These are phyloP conservation scores for Austroboletus eburneus DNA, from an alignment of 768 basidiomycete genomes.

Conservation along the genomic window DNA sequence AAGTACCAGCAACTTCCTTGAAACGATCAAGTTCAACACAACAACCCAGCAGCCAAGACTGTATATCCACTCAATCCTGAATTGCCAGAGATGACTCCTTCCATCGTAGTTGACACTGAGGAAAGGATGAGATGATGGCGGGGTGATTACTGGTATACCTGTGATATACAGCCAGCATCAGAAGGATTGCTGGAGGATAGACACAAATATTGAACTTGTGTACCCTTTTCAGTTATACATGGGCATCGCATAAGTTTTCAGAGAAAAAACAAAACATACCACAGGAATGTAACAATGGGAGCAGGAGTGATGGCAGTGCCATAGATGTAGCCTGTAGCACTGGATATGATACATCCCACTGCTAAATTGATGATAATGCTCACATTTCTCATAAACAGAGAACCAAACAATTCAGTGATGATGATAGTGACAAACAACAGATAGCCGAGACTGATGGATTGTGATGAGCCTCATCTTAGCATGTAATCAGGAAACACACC, in stretches of 20 bases:
- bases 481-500: background rate
- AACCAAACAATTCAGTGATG: constrained; percentile 77
- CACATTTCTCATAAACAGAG: constrained; percentile 79
- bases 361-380: constrained; percentile 71
- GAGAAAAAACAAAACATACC: constrained; percentile 33
- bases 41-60: constrained; percentile 57
- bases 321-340: constrained; percentile 75
- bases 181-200: constrained; percentile 66
- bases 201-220: constrained; percentile 72
- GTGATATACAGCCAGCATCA: constrained; percentile 60
- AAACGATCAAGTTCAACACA: constrained; percentile 58
- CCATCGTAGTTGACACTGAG: constrained; percentile 70
- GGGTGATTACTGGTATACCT: background rate
- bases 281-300: constrained; percentile 79
- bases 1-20: constrained; percentile 14
- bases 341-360: constrained; percentile 79
- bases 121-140: background rate
- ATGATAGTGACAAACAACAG: constrained; percentile 74
- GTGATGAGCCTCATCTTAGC: constrained; percentile 69
- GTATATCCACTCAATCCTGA: background rate
- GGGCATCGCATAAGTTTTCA: background rate
- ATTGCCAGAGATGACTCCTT: constrained; percentile 48
- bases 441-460: constrained; percentile 86
- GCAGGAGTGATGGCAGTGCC: constrained; percentile 58
- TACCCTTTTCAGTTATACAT: constrained; percentile 42